Evolutionary conservation across 768 basidiomycete genomes (phyloP), one percentile per base, ranked within the genome.

Genomic region (Gloeostereum incarnatum): DNA sequence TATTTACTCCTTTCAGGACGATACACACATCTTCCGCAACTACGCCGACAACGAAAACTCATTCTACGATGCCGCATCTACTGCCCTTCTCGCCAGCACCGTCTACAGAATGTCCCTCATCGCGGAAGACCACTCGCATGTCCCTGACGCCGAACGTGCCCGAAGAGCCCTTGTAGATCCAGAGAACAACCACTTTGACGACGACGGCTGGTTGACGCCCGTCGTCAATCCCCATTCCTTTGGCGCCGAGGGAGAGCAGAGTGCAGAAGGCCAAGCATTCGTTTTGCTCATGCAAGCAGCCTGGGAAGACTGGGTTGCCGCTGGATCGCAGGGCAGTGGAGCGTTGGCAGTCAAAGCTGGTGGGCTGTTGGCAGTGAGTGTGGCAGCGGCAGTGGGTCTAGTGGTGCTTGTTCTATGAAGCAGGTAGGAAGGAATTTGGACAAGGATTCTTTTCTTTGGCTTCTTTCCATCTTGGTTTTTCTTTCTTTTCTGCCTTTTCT

Each of bases 261-360:
- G 81, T 42, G 73, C 89, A 2, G 90, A 93, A 55, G 78, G 68
- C 0, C 69, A 92, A 59, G 84, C 82, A 5, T 93, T 93, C 55
- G 73, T 84, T 8, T 54, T 92, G 4, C 67, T 78, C 50, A 66
- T 91, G 58, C 67, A 88, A 41, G 71, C 84, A 1, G 82, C 83
- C 3, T 85, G 78, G 67, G 62, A 68, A 31, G 88, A 89, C 46
- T 90, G 87, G 85, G 66, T 70, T 1, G 61, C 58, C 1, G 67
- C 53, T 20, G 81, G 82, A 0, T 58, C 69, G 3, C 58, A 62
- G 19, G 78, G 79, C 5, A 78, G 69, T 49, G 56, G 43, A 14
- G 65, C 58, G 7, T n/a, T 35, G 8, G 33, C 40, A 23, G 11
- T 36, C n/a, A n/a, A n/a, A n/a, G n/a, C n/a, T n/a, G n/a, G n/a